Evolutionary conservation across 2,329 filamentous ascomycete species (phyloP).

Genomic region (Penicillium aurantiogriseum): DNA sequence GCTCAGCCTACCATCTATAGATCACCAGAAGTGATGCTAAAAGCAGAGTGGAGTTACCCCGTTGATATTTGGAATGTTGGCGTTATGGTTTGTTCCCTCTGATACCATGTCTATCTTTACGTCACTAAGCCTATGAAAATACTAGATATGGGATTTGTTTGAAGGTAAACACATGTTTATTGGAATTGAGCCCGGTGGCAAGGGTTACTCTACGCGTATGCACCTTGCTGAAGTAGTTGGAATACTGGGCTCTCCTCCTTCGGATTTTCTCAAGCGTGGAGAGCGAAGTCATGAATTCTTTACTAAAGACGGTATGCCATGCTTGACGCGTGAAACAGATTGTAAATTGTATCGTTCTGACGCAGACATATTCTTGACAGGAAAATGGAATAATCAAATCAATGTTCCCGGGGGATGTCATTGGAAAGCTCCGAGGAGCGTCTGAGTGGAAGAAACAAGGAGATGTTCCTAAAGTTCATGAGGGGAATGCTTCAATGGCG

Average conservation of each 20-base stretch:
- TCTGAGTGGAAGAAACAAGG: conserved; percentile 12
- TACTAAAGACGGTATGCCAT: conserved; percentile 35
- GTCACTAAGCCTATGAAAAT: neutral
- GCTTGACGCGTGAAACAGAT: neutral
- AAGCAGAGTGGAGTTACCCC: conserved; percentile 46
- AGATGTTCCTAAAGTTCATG: conserved; percentile 16
- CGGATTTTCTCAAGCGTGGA: conserved; percentile 34
- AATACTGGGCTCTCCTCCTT: conserved; percentile 45
- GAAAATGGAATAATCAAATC: conserved; percentile 11
- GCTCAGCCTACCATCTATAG: conserved; percentile 40
- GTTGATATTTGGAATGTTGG: conserved; percentile 55
- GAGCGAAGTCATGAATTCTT: conserved; percentile 42
- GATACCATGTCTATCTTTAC: neutral
- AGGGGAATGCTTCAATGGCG: conserved; percentile 17
- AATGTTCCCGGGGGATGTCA: neutral
- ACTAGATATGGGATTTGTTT: conserved; percentile 51
- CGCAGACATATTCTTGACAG: neutral
- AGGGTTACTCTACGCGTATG: conserved; percentile 38
- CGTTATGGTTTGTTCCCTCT: conserved; percentile 43
- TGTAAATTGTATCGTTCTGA: neutral
- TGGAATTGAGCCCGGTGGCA: conserved; percentile 38
- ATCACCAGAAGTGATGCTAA: conserved; percentile 48
- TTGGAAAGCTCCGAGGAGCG: conserved; percentile 4
- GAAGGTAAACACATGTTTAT: conserved; percentile 34
- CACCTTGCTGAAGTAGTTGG: conserved; percentile 50